These are phyloP conservation scores for Setaria viridis DNA, from an alignment of 202 grass and related monocot species.

Conservation along the genomic window DNA sequence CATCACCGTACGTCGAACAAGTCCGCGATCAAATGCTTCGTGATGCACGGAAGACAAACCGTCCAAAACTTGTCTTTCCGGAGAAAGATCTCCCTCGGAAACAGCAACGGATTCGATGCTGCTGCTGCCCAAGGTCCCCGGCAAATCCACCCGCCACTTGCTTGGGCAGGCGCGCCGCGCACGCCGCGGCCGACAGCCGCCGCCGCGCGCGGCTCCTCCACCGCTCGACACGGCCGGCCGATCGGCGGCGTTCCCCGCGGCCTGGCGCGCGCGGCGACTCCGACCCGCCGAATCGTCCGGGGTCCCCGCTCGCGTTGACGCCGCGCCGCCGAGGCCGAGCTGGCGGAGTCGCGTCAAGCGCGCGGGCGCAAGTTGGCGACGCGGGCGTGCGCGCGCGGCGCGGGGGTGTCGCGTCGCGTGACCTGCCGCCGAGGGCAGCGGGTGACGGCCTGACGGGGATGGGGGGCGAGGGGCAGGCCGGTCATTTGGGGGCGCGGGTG, in stretches of 20 bases:
- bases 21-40: background rate
- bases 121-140: background rate
- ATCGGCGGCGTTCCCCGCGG: background rate
- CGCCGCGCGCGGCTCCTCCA: background rate
- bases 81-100: slow-evolving; percentile 15
- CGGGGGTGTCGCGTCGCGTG: background rate
- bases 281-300: background rate
- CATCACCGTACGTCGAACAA: background rate
- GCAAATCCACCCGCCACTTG: too few relatives aligned
- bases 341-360: background rate
- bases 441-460: too few relatives aligned
- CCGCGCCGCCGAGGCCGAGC: background rate
- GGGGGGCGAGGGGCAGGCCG: background rate
- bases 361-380: background rate
- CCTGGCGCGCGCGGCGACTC: background rate
- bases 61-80: background rate
- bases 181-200: background rate
- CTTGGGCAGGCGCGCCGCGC: too few relatives aligned
- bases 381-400: background rate
- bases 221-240: background rate
- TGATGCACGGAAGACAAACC: background rate
- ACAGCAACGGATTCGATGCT: background rate
- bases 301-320: background rate
- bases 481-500: background rate
- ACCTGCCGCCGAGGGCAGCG: slow-evolving; percentile 29